Evolutionary conservation across 768 basidiomycete species (phyloP).

Genomic region (Amyloporia xantha): DNA sequence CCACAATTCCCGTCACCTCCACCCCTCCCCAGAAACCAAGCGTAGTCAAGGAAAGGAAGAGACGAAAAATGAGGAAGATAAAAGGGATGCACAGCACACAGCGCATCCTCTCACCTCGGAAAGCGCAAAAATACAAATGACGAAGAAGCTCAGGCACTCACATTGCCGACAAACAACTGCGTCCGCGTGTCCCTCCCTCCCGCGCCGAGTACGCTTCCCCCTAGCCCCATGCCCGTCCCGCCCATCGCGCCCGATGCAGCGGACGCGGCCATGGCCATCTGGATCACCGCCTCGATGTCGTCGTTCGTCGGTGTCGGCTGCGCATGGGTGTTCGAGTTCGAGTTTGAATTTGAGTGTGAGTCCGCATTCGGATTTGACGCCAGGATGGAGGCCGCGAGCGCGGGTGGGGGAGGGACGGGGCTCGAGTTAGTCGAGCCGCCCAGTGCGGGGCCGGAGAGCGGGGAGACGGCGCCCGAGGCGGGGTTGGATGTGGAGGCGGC

Average conservation of each 20-base stretch:
- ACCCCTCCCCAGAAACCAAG: no score
- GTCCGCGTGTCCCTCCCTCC: constrained; percentile 85
- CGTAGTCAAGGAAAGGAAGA: no score
- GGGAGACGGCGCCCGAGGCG: no score
- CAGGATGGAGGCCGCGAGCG: neutral
- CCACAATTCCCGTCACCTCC: no score
- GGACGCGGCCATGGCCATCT: constrained; percentile 74
- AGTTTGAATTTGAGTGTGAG: neutral
- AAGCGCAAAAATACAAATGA: no score
- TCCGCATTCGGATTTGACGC: neutral
- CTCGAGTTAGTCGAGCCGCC: neutral
- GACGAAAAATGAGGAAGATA: no score
- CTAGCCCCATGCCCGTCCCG: constrained; percentile 37
- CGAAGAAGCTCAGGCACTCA: constrained; percentile 24
- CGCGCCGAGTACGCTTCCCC: no score
- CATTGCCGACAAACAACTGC: constrained; percentile 95
- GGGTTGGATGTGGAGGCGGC: no score
- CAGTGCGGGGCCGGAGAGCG: no score
- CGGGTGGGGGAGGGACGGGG: neutral
- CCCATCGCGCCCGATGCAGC: constrained; percentile 36
- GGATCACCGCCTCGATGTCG: no score
- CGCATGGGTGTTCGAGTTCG: constrained; percentile 17
- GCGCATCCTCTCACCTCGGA: no score
- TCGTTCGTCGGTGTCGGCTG: constrained; percentile 91
- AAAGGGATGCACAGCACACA: no score